Conservation (phyloP, 31 red algal genomes). For the Odonthalia washingtoniensis region DNA sequence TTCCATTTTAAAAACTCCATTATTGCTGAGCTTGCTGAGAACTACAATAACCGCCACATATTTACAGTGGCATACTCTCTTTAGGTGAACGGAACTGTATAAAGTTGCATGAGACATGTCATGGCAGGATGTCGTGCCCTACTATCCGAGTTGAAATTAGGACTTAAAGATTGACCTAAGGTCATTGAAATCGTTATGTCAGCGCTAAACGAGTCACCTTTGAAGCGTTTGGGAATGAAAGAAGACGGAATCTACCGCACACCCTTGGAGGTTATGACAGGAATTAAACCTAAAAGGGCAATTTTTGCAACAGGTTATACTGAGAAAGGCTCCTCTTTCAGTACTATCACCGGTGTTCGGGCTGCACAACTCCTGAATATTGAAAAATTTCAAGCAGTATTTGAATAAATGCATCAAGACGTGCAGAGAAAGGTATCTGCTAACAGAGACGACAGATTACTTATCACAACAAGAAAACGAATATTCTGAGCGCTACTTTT, state of each 20-base stretch:
- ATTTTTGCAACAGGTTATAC: background rate
- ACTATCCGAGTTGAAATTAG: background rate
- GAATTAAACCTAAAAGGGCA: background rate
- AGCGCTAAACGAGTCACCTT: background rate
- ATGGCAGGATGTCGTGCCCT: background rate
- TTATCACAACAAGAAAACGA: conserved; percentile 33
- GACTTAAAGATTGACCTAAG: background rate
- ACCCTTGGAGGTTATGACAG: conserved; percentile 7
- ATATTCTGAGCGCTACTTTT: conserved; percentile 31
- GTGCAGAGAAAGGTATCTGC: background rate
- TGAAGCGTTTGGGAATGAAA: background rate
- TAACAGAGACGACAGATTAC: conserved; percentile 4
- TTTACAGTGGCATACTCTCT: conserved; percentile 2
- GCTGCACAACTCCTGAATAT: conserved; percentile 23
- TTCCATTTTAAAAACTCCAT: background rate
- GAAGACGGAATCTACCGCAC: background rate
- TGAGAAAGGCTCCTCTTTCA: background rate
- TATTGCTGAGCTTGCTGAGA: background rate
- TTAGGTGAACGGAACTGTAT: background rate
- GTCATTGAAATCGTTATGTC: background rate
- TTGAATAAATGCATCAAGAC: conserved; percentile 21
- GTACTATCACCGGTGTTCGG: background rate
- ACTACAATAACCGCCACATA: background rate
- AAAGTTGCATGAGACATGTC: background rate
- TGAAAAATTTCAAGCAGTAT: background rate